Evolutionary conservation across 148 eudicot genomes (phyloP).

Genomic region (Silene latifolia): DNA sequence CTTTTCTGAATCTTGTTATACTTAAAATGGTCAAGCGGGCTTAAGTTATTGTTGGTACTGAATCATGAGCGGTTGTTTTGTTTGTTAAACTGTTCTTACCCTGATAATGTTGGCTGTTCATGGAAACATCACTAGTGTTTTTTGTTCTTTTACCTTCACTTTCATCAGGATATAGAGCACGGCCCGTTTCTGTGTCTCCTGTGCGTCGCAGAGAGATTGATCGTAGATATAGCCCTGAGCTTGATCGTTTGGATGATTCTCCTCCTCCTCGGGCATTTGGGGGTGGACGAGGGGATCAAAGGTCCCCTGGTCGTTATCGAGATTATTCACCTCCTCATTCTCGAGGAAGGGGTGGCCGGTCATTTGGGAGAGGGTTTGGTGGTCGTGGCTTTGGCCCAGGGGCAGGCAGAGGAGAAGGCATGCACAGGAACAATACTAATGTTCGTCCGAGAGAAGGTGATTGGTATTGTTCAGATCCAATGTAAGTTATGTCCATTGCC

Average conservation of each 20-base stretch:
- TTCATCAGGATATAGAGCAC: slow-evolving; percentile 81
- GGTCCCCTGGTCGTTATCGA: slow-evolving; percentile 62
- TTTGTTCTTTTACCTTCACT: slow-evolving; percentile 34
- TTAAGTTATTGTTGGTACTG: slow-evolving; percentile 20
- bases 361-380: slow-evolving; percentile 54
- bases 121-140: slow-evolving; percentile 37
- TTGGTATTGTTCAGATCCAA: slow-evolving; percentile 79
- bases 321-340: slow-evolving; percentile 71
- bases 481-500: slow-evolving; percentile 41
- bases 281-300: slow-evolving; percentile 47
- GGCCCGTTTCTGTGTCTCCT: slow-evolving; percentile 84
- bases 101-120: slow-evolving; percentile 17
- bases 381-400: slow-evolving; percentile 64
- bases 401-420: slow-evolving; percentile 46
- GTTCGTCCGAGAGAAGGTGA: slow-evolving; percentile 95
- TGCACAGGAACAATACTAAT: slow-evolving; percentile 59
- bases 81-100: slow-evolving; percentile 17
- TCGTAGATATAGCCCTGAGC: slow-evolving; percentile 66
- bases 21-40: slow-evolving; percentile 10
- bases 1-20: slow-evolving; percentile 11
- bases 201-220: slow-evolving; percentile 67
- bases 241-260: slow-evolving; percentile 51
- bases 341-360: slow-evolving; percentile 72
- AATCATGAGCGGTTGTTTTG: slow-evolving; percentile 22
- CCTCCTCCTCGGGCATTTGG: slow-evolving; percentile 64